Percentiles rank a stretch among this genome's conserved stretches.
These are phyloP conservation scores for Digitaria exilis DNA, from an alignment of 202 grass and related monocot species.

Conservation along the genomic window DNA sequence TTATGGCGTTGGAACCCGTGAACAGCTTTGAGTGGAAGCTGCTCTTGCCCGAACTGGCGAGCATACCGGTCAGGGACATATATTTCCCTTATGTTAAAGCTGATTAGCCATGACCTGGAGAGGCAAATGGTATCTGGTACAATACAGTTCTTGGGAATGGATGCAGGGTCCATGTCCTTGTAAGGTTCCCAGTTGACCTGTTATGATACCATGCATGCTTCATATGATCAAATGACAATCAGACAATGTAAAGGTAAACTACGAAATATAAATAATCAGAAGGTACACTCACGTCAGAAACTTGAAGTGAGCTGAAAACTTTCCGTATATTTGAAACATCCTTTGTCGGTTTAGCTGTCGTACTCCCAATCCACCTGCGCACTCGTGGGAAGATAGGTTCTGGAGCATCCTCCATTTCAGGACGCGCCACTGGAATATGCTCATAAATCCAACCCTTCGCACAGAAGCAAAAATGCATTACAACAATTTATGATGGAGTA, in stretches of 20 bases:
- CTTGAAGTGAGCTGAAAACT: constrained; percentile 6
- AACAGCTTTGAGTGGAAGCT: neutral
- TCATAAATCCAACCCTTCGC: constrained; percentile 1
- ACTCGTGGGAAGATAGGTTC: constrained; percentile 22
- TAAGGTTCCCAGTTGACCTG: constrained; percentile 32
- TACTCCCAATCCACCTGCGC: neutral
- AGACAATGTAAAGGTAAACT: neutral
- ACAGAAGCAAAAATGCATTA: neutral
- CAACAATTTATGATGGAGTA: neutral
- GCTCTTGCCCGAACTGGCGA: constrained; percentile 25
- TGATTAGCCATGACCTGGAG: constrained; percentile 18
- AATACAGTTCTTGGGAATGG: neutral
- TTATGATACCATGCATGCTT: neutral
- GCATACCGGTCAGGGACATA: constrained; percentile 30
- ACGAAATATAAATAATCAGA: neutral
- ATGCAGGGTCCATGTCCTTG: constrained; percentile 17
- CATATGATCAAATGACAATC: constrained; percentile 6
- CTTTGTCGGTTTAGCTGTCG: neutral
- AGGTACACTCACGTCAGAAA: constrained; percentile 26
- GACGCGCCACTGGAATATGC: neutral
- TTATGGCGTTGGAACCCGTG: constrained; percentile 3
- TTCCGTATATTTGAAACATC: constrained; percentile 18
- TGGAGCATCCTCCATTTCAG: constrained; percentile 25
- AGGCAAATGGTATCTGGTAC: constrained; percentile 10
- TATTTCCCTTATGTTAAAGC: no score